Percentiles rank a stretch among this genome's conserved stretches.
These are phyloP conservation scores for Suillus fuscotomentosus DNA, from an alignment of 768 basidiomycete genomes.

Conservation along the genomic window DNA sequence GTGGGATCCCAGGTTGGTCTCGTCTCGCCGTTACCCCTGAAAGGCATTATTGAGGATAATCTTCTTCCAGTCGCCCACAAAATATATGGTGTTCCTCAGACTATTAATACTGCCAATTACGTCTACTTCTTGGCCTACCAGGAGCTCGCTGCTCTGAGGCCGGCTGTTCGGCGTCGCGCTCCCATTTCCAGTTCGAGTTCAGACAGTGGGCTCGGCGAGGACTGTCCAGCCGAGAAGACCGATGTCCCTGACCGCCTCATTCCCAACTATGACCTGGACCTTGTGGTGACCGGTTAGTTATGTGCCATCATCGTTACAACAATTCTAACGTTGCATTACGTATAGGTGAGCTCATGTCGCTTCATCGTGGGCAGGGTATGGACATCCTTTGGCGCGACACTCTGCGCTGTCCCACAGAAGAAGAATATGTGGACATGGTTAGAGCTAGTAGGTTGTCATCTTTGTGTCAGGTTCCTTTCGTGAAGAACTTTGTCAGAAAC, in stretches of 20 bases:
- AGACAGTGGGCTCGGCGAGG: constrained; percentile 3
- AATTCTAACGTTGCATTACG: not conserved
- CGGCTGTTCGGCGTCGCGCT: not conserved
- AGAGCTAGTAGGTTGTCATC: constrained; percentile 69
- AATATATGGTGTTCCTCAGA: constrained; percentile 95
- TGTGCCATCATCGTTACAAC: not conserved
- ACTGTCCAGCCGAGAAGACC: constrained; percentile 8
- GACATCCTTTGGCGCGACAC: constrained; percentile 94
- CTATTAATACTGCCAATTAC: constrained; percentile 96
- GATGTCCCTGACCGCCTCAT: constrained; percentile 20
- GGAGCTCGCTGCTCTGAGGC: constrained; percentile 43
- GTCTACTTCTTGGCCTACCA: constrained; percentile 94
- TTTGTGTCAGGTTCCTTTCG: not conserved
- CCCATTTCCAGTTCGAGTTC: constrained; percentile 1
- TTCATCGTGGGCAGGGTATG: constrained; percentile 92
- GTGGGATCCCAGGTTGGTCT: constrained; percentile 76
- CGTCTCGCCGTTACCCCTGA: not conserved
- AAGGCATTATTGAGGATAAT: not conserved
- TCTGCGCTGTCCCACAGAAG: constrained; percentile 86
- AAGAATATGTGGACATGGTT: constrained; percentile 94
- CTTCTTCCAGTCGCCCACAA: constrained; percentile 76
- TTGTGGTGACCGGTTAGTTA: constrained; percentile 68
- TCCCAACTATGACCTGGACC: constrained; percentile 52
- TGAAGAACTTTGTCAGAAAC: constrained; percentile 62
- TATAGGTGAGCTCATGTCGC: constrained; percentile 67